Evolutionary conservation across 164 flowering plant species (phyloP).

Genomic region (Nymphaea colorata): DNA sequence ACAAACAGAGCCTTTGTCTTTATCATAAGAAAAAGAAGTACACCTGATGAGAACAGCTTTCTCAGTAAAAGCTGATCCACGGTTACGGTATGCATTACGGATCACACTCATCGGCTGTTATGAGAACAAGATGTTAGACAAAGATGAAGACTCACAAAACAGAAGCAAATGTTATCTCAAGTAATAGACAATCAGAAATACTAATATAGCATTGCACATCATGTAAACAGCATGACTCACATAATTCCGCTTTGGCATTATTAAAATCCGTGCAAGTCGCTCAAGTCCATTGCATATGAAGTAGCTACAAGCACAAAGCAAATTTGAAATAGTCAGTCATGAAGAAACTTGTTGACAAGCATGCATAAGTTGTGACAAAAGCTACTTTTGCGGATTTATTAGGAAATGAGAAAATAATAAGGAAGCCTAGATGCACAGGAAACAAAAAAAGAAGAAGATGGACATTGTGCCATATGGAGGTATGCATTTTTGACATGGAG

Average conservation of each 20-base stretch:
- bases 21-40: not conserved
- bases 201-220: not conserved
- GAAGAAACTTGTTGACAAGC: not conserved
- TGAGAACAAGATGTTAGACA: constrained; percentile 3
- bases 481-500: too few relatives aligned
- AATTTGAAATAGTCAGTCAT: not conserved
- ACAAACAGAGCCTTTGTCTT: too few relatives aligned
- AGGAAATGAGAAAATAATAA: not conserved
- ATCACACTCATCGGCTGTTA: constrained; percentile 62
- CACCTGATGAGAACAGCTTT: constrained; percentile 88
- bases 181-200: not conserved
- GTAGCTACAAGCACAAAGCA: constrained; percentile 29
- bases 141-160: not conserved
- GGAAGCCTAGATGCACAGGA: not conserved
- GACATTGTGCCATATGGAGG: too few relatives aligned
- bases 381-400: not conserved
- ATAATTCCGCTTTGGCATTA: constrained; percentile 71
- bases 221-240: constrained; percentile 27
- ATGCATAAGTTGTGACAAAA: not conserved
- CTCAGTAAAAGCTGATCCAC: constrained; percentile 71
- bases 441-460: not conserved
- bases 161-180: not conserved
- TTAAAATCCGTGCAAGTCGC: constrained; percentile 61
- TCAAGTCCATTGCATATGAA: constrained; percentile 81
- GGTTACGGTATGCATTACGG: constrained; percentile 54